These are phyloP conservation scores for Penicillium ochrochloron DNA, from an alignment of 495 filamentous ascomycete genomes.

Conservation along the genomic window DNA sequence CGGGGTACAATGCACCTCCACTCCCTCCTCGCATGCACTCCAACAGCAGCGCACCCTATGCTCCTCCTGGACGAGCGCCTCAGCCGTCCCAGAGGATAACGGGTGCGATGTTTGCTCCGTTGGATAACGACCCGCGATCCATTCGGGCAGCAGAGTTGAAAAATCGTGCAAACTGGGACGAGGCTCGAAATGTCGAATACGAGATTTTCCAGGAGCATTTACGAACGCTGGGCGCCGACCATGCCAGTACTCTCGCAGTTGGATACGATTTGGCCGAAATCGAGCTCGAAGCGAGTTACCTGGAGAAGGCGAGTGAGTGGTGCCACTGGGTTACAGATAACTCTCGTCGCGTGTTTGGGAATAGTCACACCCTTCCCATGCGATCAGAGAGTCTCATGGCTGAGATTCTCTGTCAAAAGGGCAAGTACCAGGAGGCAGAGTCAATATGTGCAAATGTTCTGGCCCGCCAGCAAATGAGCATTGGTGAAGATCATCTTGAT, in stretches of 20 bases:
- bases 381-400: constrained; percentile 41
- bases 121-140: constrained; percentile 41
- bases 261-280: constrained; percentile 42
- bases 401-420: constrained; percentile 36
- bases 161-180: constrained; percentile 38
- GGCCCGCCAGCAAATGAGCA: constrained; percentile 44
- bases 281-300: constrained; percentile 34
- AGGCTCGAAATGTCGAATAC: constrained; percentile 39
- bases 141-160: constrained; percentile 37
- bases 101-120: constrained; percentile 29
- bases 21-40: constrained; percentile 40
- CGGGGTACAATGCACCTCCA: constrained; percentile 27
- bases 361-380: constrained; percentile 40
- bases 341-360: constrained; percentile 36
- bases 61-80: constrained; percentile 24
- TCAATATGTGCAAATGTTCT: constrained; percentile 43
- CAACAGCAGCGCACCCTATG: constrained; percentile 41
- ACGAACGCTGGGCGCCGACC: constrained; percentile 39
- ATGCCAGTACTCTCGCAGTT: constrained; percentile 38
- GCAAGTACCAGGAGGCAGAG: constrained; percentile 39
- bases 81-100: constrained; percentile 19
- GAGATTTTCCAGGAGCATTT: constrained; percentile 46
- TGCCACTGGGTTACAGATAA: constrained; percentile 42
- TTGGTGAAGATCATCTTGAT: constrained; percentile 44
- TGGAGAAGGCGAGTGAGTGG: constrained; percentile 40